Evolutionary conservation across 2,329 filamentous ascomycete species (phyloP), one percentile per base, ranked within the genome.

Genomic region (Pseudohalonectria lignicola): DNA sequence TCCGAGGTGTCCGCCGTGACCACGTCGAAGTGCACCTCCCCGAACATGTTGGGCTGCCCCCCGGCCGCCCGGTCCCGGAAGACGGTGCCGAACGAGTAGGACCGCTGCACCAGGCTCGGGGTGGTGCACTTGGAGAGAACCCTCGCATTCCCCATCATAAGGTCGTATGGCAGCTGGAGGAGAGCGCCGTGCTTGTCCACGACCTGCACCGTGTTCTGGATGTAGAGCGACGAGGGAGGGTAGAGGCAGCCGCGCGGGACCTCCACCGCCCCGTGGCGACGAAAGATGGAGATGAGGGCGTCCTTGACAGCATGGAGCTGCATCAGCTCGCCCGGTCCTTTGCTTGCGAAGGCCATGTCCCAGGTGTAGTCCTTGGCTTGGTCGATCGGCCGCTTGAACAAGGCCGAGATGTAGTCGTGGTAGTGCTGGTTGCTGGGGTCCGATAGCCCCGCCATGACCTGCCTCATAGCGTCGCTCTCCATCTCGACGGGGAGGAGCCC

Each of bases 11-110:
- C 80, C 32, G 76, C 74, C 1, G 87, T 90, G n/a, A 94, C 74
- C 42, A 98, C 87, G 59, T 98, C 92, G 55, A 96, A 98, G 55
- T 96, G 88, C 3, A 93, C 88, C 54, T 96, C 92, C 9, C 85
- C 82, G 54, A 86, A 82, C 51, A 81, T 82, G 40, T 74, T 72
- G 6, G 92, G 92, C 48, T 94, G 84, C 2, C 86, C 84, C 7
- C 86, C 87, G 39, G 79, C 79, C 35, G 78, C 69, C 33, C 74
- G 79, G 45, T 93, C 84, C 30, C 92, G 76, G 53, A 86, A 96
- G 1, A 96, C 87, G 25, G 73, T 81, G 6, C 87, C 88, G 55
- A 98, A 95, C 0, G 84, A 78, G 56, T 86, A 94, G 0, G 84
- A 85, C 46, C 86, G 83, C 47, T 85, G 76, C 5, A 86, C 62